Conservation (phyloP, 345 rosid genomes). For the Bretschneidera sinensis region DNA sequence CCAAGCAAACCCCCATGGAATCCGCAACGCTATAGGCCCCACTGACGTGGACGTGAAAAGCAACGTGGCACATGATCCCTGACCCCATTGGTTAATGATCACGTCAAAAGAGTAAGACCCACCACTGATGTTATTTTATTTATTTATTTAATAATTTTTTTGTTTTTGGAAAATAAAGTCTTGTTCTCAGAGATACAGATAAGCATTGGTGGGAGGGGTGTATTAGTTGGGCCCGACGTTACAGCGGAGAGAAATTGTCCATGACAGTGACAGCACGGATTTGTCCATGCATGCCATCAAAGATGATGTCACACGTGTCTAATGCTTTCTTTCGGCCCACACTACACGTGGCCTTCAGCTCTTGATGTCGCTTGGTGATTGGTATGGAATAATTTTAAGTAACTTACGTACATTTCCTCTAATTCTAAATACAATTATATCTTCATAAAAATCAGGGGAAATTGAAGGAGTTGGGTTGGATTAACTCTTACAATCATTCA, state of each 20-base stretch:
- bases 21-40: slow-evolving; percentile 15
- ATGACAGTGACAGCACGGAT: slow-evolving; percentile 20
- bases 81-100: slow-evolving; percentile 7
- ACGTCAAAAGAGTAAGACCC: slow-evolving; percentile 21
- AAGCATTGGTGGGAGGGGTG: neutral
- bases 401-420: no score
- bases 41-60: slow-evolving; percentile 8
- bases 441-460: no score
- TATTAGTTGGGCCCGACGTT: slow-evolving; percentile 11
- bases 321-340: slow-evolving; percentile 2
- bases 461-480: no score
- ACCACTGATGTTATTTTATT: slow-evolving; percentile 3
- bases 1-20: slow-evolving; percentile 17
- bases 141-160: neutral
- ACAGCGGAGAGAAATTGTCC: no score
- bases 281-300: slow-evolving; percentile 10
- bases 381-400: no score
- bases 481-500: no score
- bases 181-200: slow-evolving; percentile 6
- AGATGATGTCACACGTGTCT: slow-evolving; percentile 27
- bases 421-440: no score
- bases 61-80: slow-evolving; percentile 25
- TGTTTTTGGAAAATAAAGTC: neutral
- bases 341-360: slow-evolving; percentile 21
- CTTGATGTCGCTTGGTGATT: slow-evolving; percentile 18